Evolutionary conservation across 1,284 basidiomycete species (phyloP), one percentile per base, ranked within the genome.

Genomic region (Sporisorium reilianum): DNA sequence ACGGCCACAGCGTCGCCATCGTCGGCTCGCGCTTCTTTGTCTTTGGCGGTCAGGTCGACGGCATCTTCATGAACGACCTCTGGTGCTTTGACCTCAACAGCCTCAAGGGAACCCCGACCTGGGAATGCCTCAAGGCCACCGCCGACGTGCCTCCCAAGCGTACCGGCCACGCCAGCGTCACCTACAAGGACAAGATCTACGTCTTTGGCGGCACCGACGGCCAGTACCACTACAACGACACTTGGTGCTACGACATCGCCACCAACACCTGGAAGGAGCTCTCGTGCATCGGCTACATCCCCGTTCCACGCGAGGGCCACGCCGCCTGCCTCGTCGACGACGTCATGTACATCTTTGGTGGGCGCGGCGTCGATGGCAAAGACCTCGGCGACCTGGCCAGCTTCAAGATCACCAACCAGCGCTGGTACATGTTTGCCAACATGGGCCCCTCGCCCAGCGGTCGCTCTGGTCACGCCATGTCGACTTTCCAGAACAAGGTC

Each of bases 361-460:
- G 97, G 3, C 88, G 97, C 42, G 97, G 97, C 62, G 93, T 97
- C 4, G 95, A 98, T 81, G 97, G 97, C 30, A 95, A 96, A 85
- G 97, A 99, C 85, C 86, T 99, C 51, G 92, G 91, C 51, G 97
- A 99, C 86, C 87, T 99, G 20, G 94, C 95, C 3, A 96, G 95
- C 6, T 99, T 99, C 88, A 97, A 97, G 86, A 91, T 99, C 67
- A 87, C 90, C 72, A 88, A 88, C 72, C 87, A 88, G 74, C 85
- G 89, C 78, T 98, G 96, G 96, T 99, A 95, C 87, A 98, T 96
- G 93, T 98, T 99, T 87, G 95, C 97, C 85, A 97, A 97, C 85
- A 98, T 98, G 96, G 96, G 96, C 3, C 95, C 95, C 12, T 89
- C 93, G 8, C 96, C 96, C 2, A 91, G 89, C 58, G 93, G 94